These are phyloP conservation scores for Coix lacrymajobi DNA, from an alignment of 176 grass and related monocot genomes.

Conservation along the genomic window DNA sequence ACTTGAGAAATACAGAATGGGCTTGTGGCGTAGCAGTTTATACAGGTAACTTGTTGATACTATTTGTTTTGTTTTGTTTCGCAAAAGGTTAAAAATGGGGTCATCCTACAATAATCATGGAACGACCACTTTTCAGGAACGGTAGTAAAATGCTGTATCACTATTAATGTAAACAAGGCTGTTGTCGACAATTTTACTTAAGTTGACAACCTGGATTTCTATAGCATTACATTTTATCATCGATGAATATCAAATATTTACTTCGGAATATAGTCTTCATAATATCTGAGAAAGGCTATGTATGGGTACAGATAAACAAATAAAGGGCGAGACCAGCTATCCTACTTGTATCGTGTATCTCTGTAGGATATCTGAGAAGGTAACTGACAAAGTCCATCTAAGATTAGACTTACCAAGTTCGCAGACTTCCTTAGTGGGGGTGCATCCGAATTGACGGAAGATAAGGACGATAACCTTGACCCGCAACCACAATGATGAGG, in stretches of 20 bases:
- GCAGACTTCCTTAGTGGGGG: neutral
- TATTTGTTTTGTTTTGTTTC: neutral
- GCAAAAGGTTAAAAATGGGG: neutral
- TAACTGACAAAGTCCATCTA: neutral
- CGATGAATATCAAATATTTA: neutral
- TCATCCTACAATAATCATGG: neutral
- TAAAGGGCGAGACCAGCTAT: neutral
- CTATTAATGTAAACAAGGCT: neutral
- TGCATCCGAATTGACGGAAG: neutral
- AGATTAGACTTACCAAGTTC: neutral
- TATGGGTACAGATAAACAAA: neutral
- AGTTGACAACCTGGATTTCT: neutral
- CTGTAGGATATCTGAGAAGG: neutral
- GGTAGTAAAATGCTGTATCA: neutral
- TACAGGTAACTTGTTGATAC: conserved; percentile 50
- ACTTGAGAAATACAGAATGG: conserved; percentile 98
- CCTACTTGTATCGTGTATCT: neutral
- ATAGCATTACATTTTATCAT: neutral
- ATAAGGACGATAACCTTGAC: neutral
- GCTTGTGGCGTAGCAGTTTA: conserved; percentile 97
- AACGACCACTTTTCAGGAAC: neutral
- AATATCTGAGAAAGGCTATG: neutral
- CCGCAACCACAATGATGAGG: neutral
- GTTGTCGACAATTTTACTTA: neutral
- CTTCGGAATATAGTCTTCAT: neutral